phyloP scores from a whole-genome alignment of 2,329 filamentous ascomycete species.

The Coniochaeta pulveracea region DNA sequence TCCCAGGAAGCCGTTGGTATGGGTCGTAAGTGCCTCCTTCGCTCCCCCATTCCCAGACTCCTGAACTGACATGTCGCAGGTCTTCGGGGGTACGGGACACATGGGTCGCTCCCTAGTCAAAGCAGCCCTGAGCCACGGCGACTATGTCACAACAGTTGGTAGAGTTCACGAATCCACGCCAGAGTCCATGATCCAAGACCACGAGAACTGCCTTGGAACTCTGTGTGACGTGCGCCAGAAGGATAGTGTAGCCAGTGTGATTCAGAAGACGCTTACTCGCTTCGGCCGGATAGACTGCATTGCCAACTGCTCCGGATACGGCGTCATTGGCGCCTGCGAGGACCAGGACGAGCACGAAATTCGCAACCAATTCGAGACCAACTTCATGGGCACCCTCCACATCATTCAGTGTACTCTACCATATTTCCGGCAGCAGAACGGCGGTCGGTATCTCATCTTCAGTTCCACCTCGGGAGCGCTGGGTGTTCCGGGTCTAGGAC shows the following conservation, averaged over 20 bases:
- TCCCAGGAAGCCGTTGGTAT: constrained; percentile 66
- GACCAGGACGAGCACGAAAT: constrained; percentile 94
- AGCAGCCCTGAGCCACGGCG: constrained; percentile 65
- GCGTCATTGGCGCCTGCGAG: constrained; percentile 89
- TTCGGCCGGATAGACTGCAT: constrained; percentile 83
- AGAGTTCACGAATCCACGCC: constrained; percentile 66
- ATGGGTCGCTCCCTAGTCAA: constrained; percentile 89
- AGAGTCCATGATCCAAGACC: constrained; percentile 60
- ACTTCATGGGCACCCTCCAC: constrained; percentile 90
- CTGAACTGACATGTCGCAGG: constrained; percentile 29
- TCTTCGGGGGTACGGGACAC: constrained; percentile 95
- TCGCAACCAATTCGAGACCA: constrained; percentile 93
- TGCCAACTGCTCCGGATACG: constrained; percentile 89
- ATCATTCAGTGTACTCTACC: constrained; percentile 84
- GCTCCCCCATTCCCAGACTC: constrained; percentile 5
- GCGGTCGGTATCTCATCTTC: constrained; percentile 85
- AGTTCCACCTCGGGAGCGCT: constrained; percentile 84
- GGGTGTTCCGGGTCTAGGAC: constrained; percentile 86
- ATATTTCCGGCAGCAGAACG: constrained; percentile 67
- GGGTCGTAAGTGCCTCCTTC: constrained; percentile 55
- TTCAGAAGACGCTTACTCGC: constrained; percentile 57
- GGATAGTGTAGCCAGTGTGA: constrained; percentile 62
- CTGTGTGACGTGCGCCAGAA: constrained; percentile 83
- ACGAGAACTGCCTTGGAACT: constrained; percentile 64
- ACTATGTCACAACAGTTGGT: constrained; percentile 79